These are phyloP conservation scores for Monosporozyma unispora DNA, from an alignment of 805 yeast species.

Conservation along the genomic window DNA sequence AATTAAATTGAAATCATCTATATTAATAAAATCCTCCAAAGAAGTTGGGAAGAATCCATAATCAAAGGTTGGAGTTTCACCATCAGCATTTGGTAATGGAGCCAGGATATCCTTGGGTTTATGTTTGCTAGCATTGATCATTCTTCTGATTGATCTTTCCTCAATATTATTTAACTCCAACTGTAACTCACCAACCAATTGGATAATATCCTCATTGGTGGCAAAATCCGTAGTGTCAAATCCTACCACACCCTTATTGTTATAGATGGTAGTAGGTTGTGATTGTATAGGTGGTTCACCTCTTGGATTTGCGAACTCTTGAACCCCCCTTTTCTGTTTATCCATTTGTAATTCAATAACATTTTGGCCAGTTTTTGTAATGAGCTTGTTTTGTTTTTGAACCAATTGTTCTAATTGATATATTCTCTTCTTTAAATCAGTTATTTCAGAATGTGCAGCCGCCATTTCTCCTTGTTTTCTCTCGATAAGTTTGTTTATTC, in stretches of 20 bases:
- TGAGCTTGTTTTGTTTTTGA: slow-evolving; percentile 53
- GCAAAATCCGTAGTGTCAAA: slow-evolving; percentile 50
- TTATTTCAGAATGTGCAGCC: neutral
- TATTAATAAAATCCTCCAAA: slow-evolving; percentile 40
- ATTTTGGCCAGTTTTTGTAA: slow-evolving; percentile 74
- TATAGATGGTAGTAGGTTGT: neutral
- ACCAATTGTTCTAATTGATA: slow-evolving; percentile 44
- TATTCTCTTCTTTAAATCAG: slow-evolving; percentile 35
- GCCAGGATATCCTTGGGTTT: slow-evolving; percentile 42
- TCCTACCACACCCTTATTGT: slow-evolving; percentile 1
- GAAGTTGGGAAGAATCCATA: slow-evolving; percentile 46
- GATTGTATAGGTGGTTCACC: slow-evolving; percentile 4
- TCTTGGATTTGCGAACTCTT: slow-evolving; percentile 14
- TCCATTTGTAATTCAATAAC: slow-evolving; percentile 59
- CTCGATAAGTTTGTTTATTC: neutral
- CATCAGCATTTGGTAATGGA: slow-evolving; percentile 71
- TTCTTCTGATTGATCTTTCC: slow-evolving; percentile 64
- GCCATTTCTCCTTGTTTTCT: no score
- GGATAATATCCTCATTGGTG: slow-evolving; percentile 76
- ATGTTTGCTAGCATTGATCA: slow-evolving; percentile 48
- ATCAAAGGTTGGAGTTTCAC: slow-evolving; percentile 47
- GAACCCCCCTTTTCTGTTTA: slow-evolving; percentile 37
- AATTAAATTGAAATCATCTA: slow-evolving; percentile 40
- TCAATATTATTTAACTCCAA: slow-evolving; percentile 76
- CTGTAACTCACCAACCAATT: slow-evolving; percentile 82